A percentile compares a stretch with the other conserved stretches of the same genome.
phyloP scores from a whole-genome alignment of 2,329 filamentous ascomycete genomes.

The Pseudodiploospora longispora region DNA sequence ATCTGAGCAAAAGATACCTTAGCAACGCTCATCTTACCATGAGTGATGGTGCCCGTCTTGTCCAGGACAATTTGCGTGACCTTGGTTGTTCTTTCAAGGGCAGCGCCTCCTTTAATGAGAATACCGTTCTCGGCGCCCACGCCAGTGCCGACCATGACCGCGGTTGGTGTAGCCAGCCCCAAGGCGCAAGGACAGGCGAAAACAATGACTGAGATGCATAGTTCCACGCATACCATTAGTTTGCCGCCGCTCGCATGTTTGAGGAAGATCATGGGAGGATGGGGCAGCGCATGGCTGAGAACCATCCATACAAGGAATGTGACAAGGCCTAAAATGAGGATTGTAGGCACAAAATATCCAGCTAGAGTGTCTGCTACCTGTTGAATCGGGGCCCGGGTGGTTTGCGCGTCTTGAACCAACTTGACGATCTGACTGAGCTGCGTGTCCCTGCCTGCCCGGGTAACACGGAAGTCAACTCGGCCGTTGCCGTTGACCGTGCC shows the following conservation, averaged over 20 bases:
- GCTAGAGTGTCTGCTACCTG: conserved; percentile 83
- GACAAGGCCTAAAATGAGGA: conserved; percentile 71
- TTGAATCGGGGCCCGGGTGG: conserved; percentile 88
- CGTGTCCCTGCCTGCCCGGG: conserved; percentile 85
- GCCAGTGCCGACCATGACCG: conserved; percentile 98
- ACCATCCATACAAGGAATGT: conserved; percentile 95
- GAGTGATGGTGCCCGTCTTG: conserved; percentile 91
- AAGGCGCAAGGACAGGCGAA: conserved; percentile 96
- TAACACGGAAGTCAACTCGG: conserved; percentile 85
- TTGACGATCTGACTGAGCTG: conserved; percentile 97
- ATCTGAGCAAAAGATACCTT: conserved; percentile 55
- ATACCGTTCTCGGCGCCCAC: conserved; percentile 93
- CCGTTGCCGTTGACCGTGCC: conserved; percentile 95
- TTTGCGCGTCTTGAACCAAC: conserved; percentile 96
- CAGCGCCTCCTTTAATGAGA: conserved; percentile 92
- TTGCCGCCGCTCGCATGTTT: conserved; percentile 76
- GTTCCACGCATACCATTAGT: conserved; percentile 92
- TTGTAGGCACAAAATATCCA: conserved; percentile 87
- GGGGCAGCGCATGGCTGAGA: conserved; percentile 72
- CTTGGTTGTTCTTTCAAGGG: conserved; percentile 82
- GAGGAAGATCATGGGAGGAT: conserved; percentile 85
- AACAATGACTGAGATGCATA: conserved; percentile 97
- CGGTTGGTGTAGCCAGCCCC: conserved; percentile 91
- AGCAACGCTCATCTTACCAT: conserved; percentile 91
- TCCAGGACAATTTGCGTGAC: conserved; percentile 86